phyloP scores from a whole-genome alignment of 768 basidiomycete species.

The Sarcomyxa edulis region DNA sequence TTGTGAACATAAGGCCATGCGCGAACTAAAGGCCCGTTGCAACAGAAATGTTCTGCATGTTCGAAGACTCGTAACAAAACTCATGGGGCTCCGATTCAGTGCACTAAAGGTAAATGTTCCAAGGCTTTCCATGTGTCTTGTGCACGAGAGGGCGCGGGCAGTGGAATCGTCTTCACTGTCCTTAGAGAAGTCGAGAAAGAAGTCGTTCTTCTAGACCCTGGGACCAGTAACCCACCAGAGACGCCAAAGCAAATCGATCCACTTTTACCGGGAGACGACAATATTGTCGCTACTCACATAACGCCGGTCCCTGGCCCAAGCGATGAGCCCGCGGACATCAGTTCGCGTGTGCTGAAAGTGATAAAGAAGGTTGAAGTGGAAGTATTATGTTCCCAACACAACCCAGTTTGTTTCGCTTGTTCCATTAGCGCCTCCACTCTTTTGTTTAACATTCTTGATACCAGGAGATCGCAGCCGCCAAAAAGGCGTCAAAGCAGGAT shows the following conservation, averaged over 20 bases:
- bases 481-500: constrained; percentile 70
- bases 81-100: constrained; percentile 86
- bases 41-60: constrained; percentile 88
- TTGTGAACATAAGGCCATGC: not conserved
- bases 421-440: not conserved
- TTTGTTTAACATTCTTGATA: constrained; percentile 2
- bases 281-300: too few species aligned
- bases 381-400: constrained; percentile 82
- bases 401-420: constrained; percentile 52
- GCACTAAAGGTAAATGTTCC: constrained; percentile 90
- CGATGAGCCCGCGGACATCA: constrained; percentile 5
- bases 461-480: constrained; percentile 70
- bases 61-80: constrained; percentile 57
- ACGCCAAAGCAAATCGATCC: too few species aligned
- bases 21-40: too few species aligned
- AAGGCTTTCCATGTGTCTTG: constrained; percentile 94
- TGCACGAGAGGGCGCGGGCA: constrained; percentile 52
- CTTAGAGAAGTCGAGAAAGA: constrained; percentile 77
- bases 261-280: too few species aligned
- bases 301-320: too few species aligned
- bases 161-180: constrained; percentile 55
- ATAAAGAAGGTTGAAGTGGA: constrained; percentile 74
- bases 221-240: too few species aligned
- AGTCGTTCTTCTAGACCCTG: constrained; percentile 56
- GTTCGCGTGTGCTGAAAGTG: constrained; percentile 47